Evolutionary conservation across 805 yeast genomes (phyloP).

Genomic region (Yamadazyma sp.): DNA sequence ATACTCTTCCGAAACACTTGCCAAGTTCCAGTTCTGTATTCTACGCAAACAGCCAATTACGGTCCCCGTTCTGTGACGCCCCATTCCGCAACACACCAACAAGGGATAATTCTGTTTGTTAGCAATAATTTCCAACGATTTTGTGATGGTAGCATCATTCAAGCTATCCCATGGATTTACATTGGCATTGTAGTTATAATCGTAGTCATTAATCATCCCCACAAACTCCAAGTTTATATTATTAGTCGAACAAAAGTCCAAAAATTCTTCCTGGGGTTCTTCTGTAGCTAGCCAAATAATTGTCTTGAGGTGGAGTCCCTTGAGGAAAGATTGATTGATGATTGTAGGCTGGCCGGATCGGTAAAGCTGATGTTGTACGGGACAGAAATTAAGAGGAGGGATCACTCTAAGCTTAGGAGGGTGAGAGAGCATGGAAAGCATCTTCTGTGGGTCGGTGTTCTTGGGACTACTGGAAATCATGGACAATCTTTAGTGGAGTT

Average conservation of each 20-base stretch:
- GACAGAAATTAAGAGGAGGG: conserved; percentile 94
- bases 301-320: conserved; percentile 70
- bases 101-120: conserved; percentile 77
- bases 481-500: too few species aligned
- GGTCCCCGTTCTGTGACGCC: conserved; percentile 95
- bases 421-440: too few species aligned
- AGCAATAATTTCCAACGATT: conserved; percentile 74
- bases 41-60: conserved; percentile 92
- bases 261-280: conserved; percentile 87
- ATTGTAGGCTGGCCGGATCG: conserved; percentile 94
- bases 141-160: conserved; percentile 75
- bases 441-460: too few species aligned
- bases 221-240: conserved; percentile 78
- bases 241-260: conserved; percentile 75
- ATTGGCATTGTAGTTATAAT: conserved; percentile 45
- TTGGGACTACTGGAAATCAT: too few species aligned
- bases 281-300: conserved; percentile 94
- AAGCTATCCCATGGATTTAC: conserved; percentile 94
- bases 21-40: conserved; percentile 96
- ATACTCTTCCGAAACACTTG: conserved; percentile 87
- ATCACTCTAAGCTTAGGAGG: conserved; percentile 71
- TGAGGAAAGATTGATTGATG: conserved; percentile 84
- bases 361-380: conserved; percentile 84
- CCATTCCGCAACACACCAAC: conserved; percentile 97
- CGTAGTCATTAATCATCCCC: conserved; percentile 68